Evolutionary conservation across 768 basidiomycete species (phyloP), one percentile per base, ranked within the genome.

Genomic region (Mycena sanguinolenta): DNA sequence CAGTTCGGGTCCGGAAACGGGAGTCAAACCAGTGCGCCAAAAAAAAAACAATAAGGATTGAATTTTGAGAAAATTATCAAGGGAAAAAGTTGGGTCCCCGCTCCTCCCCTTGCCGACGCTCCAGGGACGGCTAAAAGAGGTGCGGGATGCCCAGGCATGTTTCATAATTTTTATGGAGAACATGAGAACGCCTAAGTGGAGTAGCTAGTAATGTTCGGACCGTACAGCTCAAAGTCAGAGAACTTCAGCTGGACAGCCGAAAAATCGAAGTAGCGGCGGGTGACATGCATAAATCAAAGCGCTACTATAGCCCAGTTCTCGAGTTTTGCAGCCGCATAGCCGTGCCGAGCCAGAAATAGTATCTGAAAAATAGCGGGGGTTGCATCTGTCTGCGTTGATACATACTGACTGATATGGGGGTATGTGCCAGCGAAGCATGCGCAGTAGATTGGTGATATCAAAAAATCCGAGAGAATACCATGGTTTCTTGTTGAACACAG

Each of bases 1-100:
- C 21, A 46, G 23, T 44, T 21, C 58, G 65, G 57, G 34, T 5
- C 36, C 52, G 66, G 53, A 53, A 55, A 27, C 46, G 30, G 42
- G 55, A 32, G n/a, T 38, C 55, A 30, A 38, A 23, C 17, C 63
- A 12, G 55, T 65, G 55, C 30, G 42, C 21, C 10, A 10, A 53
- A 13, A 46, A 36, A 46, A 30, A 6, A 34, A 58, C 63, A 16
- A 25, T 25, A 17, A 46, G n/a, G n/a, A 49, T 12, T 64, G 32
- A 58, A 36, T 25, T 57, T 34, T 50, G 39, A 64, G 4, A 52
- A 30, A 39, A 52, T 7, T 9, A 4, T n/a, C 2, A 12, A 21
- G 38, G 25, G 52, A n/a, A 16, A 27, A 49, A 28, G 10, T 3
- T 10, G n/a, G 28, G 12, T 39, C 14, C 19, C 39, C 39, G 39